A percentile compares a stretch with the other conserved stretches of the same genome.
Conservation (phyloP, 2,329 filamentous ascomycete species). For the Sarocladiaceae sp. region DNA sequence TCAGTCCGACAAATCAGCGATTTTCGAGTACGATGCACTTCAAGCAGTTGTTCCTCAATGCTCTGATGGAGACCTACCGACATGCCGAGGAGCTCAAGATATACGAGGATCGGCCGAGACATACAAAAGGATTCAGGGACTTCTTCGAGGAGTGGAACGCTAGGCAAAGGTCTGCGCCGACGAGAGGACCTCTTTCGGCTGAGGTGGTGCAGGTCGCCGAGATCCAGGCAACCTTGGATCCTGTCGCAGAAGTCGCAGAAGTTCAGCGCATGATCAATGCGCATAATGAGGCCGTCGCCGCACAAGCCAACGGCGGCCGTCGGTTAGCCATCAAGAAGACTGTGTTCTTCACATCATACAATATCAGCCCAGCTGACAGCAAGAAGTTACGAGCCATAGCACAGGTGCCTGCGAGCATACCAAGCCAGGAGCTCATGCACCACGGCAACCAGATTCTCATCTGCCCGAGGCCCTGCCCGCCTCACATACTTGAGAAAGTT, state of each 20-base stretch:
- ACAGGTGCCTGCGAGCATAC: conserved; percentile 54
- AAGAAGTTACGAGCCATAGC: conserved; percentile 69
- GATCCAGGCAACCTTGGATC: conserved; percentile 67
- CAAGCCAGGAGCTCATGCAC: conserved; percentile 69
- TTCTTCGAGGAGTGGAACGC: conserved; percentile 79
- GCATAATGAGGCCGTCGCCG: conserved; percentile 61
- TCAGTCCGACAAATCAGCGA: conserved; percentile 72
- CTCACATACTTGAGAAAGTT: conserved; percentile 72
- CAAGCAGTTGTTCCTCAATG: conserved; percentile 80
- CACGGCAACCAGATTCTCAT: conserved; percentile 92
- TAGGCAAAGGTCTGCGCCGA: conserved; percentile 40
- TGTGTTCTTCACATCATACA: conserved; percentile 89
- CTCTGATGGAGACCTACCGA: conserved; percentile 81
- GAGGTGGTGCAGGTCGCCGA: conserved; percentile 88
- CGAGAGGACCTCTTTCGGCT: conserved; percentile 62
- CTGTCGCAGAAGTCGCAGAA: conserved; percentile 73
- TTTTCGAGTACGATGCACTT: conserved; percentile 85
- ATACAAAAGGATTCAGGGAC: conserved; percentile 77
- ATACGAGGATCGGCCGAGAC: conserved; percentile 63
- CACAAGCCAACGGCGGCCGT: conserved; percentile 21
- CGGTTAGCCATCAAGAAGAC: conserved; percentile 75
- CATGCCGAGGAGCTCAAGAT: conserved; percentile 77
- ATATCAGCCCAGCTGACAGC: conserved; percentile 69
- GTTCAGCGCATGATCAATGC: conserved; percentile 86
- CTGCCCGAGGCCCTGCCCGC: conserved; percentile 69